A percentile compares a stretch with the other conserved stretches of the same genome.
Conservation (phyloP, 2,329 filamentous ascomycete species). For the Exophiala alcalophila region DNA sequence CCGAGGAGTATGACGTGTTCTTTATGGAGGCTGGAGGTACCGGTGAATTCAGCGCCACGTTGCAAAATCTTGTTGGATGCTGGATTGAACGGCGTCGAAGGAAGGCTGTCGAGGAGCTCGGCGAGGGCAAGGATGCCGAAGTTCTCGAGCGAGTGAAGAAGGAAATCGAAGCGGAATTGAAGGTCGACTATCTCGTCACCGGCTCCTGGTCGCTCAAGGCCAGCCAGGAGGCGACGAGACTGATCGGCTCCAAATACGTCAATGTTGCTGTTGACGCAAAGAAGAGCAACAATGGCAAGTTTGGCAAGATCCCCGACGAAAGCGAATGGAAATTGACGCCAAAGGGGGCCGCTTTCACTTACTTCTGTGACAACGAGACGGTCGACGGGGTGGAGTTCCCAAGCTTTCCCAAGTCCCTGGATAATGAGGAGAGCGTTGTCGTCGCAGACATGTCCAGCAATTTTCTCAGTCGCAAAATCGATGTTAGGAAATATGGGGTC, state of each 20-base stretch:
- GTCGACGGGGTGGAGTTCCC: slow-evolving; percentile 80
- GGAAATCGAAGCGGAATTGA: slow-evolving; percentile 67
- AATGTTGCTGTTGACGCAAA: slow-evolving; percentile 71
- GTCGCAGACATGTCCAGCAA: slow-evolving; percentile 94
- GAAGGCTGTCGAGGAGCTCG: slow-evolving; percentile 56
- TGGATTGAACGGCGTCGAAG: slow-evolving; percentile 72
- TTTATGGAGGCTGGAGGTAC: slow-evolving; percentile 86
- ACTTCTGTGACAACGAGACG: slow-evolving; percentile 92
- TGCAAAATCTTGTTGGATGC: slow-evolving; percentile 78
- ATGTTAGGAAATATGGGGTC: slow-evolving; percentile 73
- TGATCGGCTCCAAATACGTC: slow-evolving; percentile 72
- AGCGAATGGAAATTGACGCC: slow-evolving; percentile 71
- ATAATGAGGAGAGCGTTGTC: slow-evolving; percentile 66
- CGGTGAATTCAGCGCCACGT: slow-evolving; percentile 77
- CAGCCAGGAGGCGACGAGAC: slow-evolving; percentile 72
- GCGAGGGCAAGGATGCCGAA: slow-evolving; percentile 46
- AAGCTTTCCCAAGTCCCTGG: slow-evolving; percentile 63
- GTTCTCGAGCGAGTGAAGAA: slow-evolving; percentile 60
- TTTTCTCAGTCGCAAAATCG: slow-evolving; percentile 76
- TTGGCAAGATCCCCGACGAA: slow-evolving; percentile 76
- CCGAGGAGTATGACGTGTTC: slow-evolving; percentile 76
- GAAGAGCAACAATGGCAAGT: slow-evolving; percentile 71
- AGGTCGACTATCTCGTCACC: slow-evolving; percentile 85
- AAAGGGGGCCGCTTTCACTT: slow-evolving; percentile 66
- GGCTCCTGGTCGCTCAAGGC: slow-evolving; percentile 91